Conservation (phyloP, 2,329 filamentous ascomycete species). For the Penicillium sp. region DNA sequence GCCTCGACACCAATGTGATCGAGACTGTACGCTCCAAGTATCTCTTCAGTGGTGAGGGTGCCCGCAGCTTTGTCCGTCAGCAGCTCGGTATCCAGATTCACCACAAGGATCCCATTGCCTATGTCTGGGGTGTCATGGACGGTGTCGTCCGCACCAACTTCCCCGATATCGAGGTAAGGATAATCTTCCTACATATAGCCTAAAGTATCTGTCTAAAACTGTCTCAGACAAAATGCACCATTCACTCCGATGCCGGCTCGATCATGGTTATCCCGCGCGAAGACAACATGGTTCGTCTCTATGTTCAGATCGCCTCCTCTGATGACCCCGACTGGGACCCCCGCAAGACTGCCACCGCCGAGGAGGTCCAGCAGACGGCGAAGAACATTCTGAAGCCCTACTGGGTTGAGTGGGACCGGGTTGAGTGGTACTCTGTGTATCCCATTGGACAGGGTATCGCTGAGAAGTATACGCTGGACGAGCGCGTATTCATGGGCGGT, state of each 20-base stretch:
- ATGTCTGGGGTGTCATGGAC: slow-evolving; percentile 65
- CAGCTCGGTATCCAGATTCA: slow-evolving; percentile 62
- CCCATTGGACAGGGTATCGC: slow-evolving; percentile 63
- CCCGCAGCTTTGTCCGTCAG: slow-evolving; percentile 57
- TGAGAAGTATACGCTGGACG: slow-evolving; percentile 60
- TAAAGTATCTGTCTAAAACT: background rate
- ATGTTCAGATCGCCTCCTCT: slow-evolving; percentile 58
- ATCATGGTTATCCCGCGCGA: slow-evolving; percentile 59
- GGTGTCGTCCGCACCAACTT: slow-evolving; percentile 61
- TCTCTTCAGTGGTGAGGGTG: slow-evolving; percentile 60
- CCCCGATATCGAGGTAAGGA: slow-evolving; percentile 55
- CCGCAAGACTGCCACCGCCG: slow-evolving; percentile 55
- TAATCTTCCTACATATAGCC: background rate
- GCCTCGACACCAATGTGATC: slow-evolving; percentile 65
- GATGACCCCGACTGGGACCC: slow-evolving; percentile 59
- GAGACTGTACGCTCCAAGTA: slow-evolving; percentile 64
- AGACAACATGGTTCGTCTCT: slow-evolving; percentile 48
- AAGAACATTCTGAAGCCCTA: slow-evolving; percentile 59
- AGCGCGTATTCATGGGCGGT: slow-evolving; percentile 63
- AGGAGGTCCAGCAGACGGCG: slow-evolving; percentile 56
- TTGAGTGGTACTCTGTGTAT: slow-evolving; percentile 64
- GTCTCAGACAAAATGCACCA: slow-evolving; percentile 61
- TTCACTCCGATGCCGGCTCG: slow-evolving; percentile 59
- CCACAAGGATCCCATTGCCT: slow-evolving; percentile 60
- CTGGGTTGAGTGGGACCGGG: slow-evolving; percentile 58